phyloP scores from a whole-genome alignment of 2,329 filamentous ascomycete genomes.

The Penicillium polonicum region DNA sequence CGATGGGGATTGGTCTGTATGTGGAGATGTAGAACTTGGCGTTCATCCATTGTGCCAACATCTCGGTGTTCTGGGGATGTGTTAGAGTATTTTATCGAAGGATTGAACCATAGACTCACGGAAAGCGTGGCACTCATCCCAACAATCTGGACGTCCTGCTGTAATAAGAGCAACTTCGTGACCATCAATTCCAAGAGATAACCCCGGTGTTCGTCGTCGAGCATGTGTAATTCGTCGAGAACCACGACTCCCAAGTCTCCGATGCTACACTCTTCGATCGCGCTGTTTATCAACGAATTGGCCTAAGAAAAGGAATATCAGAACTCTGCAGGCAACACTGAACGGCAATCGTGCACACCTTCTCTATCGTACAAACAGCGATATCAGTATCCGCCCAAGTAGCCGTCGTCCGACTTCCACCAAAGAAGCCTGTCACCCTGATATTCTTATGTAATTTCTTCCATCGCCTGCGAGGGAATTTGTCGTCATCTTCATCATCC shows the following conservation, averaged over 20 bases:
- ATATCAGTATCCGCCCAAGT: slow-evolving; percentile 75
- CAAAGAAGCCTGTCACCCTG: slow-evolving; percentile 71
- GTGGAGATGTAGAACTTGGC: slow-evolving; percentile 71
- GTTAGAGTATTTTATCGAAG: not conserved
- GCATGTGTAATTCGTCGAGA: slow-evolving; percentile 78
- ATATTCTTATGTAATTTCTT: slow-evolving; percentile 59
- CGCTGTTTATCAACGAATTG: slow-evolving; percentile 69
- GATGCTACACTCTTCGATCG: slow-evolving; percentile 69
- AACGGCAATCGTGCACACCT: slow-evolving; percentile 47
- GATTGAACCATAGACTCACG: slow-evolving; percentile 44
- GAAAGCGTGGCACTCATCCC: slow-evolving; percentile 79
- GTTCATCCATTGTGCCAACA: slow-evolving; percentile 68
- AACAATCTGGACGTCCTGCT: slow-evolving; percentile 66
- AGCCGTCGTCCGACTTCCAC: slow-evolving; percentile 65
- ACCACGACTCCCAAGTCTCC: slow-evolving; percentile 66
- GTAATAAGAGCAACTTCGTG: slow-evolving; percentile 69
- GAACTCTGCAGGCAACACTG: not conserved
- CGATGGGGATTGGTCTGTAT: slow-evolving; percentile 72
- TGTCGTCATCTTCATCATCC: slow-evolving; percentile 31
- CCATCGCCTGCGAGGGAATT: slow-evolving; percentile 51
- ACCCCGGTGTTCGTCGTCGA: slow-evolving; percentile 72
- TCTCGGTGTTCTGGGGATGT: slow-evolving; percentile 61
- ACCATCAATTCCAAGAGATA: slow-evolving; percentile 73
- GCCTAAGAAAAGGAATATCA: slow-evolving; percentile 51
- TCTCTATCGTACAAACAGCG: slow-evolving; percentile 77